phyloP scores from a whole-genome alignment of 176 grass and related monocot species.

The Puya raimondii region DNA sequence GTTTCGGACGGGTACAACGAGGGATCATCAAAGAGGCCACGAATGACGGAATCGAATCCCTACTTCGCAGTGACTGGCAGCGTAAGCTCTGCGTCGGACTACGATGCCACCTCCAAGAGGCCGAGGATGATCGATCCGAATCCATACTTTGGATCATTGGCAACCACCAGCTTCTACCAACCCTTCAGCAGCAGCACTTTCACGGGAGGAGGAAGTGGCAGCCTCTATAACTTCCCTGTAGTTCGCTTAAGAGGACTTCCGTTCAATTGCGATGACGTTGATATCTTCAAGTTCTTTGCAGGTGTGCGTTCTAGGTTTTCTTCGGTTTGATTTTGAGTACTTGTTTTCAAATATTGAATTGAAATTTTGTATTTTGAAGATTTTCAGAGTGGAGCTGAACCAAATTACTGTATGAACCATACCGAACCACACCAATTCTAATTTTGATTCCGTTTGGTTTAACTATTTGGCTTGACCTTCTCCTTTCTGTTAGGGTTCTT shows the following conservation, averaged over 20 bases:
- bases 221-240: conserved; percentile 57
- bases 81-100: conserved; percentile 40
- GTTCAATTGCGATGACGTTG: conserved; percentile 81
- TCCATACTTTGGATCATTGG: conserved; percentile 43
- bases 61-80: conserved; percentile 91
- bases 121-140: conserved; percentile 56
- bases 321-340: no score
- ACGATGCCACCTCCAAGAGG: conserved; percentile 44
- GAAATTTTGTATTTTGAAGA: no score
- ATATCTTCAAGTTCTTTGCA: conserved; percentile 75
- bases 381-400: no score
- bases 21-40: conserved; percentile 97
- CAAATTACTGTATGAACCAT: no score
- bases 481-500: no score
- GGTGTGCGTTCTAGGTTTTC: background rate
- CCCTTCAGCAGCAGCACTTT: conserved; percentile 30
- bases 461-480: no score
- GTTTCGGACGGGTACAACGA: conserved; percentile 87
- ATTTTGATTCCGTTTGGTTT: no score
- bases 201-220: conserved; percentile 30
- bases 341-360: no score
- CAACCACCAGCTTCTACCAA: conserved; percentile 40
- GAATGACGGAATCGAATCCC: conserved; percentile 99
- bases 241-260: conserved; percentile 77
- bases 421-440: no score